Percentiles rank a stretch among this genome's conserved stretches.
Evolutionary conservation across 2,329 filamentous ascomycete genomes (phyloP).

Genomic region (Trichoderma afroharzianum): DNA sequence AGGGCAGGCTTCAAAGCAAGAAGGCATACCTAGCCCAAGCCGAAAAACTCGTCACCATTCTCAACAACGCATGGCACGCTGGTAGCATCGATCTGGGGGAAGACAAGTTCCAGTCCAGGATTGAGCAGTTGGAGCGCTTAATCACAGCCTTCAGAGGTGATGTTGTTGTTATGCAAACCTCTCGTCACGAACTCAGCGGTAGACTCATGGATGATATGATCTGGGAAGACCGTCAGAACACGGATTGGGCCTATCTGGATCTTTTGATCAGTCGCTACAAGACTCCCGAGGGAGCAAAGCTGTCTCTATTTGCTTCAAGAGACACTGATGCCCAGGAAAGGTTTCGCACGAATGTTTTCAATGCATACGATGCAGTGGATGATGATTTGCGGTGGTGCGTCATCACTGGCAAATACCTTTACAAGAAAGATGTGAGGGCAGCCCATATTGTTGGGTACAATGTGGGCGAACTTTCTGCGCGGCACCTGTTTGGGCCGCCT

Average conservation of each 20-base stretch:
- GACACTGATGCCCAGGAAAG: fast-evolving
- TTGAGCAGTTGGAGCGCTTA: background rate
- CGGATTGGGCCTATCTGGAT: background rate
- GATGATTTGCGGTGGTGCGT: fast-evolving
- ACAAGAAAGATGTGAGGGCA: too few relatives aligned
- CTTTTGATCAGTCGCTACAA: background rate
- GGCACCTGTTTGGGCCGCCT: background rate
- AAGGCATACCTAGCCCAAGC: background rate
- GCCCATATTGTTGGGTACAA: background rate
- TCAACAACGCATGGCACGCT: background rate
- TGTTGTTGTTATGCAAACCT: background rate
- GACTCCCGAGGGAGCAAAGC: fast-evolving
- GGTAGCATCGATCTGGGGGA: background rate
- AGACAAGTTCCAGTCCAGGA: background rate
- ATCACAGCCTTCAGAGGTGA: background rate
- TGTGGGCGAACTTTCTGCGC: background rate
- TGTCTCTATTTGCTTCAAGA: background rate
- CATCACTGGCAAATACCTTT: background rate
- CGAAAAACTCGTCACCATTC: background rate
- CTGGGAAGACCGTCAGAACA: background rate
- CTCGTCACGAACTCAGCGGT: background rate
- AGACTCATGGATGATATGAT: background rate
- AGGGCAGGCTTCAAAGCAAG: background rate
- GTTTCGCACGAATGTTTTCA: fast-evolving
- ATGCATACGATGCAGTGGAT: background rate